A percentile compares a stretch with the other conserved stretches of the same genome.
Evolutionary conservation across 805 yeast species (phyloP).

Genomic region (Hanseniaspora nectarophila): DNA sequence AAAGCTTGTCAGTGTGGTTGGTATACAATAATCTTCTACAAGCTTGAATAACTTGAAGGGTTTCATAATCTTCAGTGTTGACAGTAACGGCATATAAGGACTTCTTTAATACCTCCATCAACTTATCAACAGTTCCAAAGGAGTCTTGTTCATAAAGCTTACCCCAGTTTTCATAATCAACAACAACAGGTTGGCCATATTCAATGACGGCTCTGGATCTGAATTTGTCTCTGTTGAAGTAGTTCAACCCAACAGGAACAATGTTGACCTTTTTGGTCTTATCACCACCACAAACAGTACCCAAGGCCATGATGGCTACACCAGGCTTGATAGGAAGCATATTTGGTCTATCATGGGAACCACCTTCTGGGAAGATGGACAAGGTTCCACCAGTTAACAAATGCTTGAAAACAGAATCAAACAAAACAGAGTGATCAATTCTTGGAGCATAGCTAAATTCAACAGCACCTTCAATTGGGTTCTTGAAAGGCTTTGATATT

Average conservation of each 20-base stretch:
- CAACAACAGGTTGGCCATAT: slow-evolving; percentile 77
- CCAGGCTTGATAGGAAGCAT: slow-evolving; percentile 90
- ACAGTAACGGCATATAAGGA: slow-evolving; percentile 79
- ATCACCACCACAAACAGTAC: slow-evolving; percentile 63
- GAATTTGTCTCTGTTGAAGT: slow-evolving; percentile 90
- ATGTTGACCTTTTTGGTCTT: slow-evolving; percentile 69
- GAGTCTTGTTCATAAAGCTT: slow-evolving; percentile 54
- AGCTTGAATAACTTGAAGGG: slow-evolving; percentile 78
- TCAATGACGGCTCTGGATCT: slow-evolving; percentile 91
- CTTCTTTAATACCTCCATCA: slow-evolving; percentile 57
- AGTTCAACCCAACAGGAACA: slow-evolving; percentile 96
- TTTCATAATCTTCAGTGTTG: slow-evolving; percentile 78
- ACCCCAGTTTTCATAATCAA: slow-evolving; percentile 47
- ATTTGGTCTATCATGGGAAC: slow-evolving; percentile 91
- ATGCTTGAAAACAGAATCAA: slow-evolving; percentile 73
- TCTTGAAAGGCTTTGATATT: slow-evolving; percentile 46
- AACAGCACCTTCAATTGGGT: slow-evolving; percentile 56
- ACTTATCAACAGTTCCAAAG: slow-evolving; percentile 59
- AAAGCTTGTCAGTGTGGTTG: slow-evolving; percentile 57
- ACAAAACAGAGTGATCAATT: slow-evolving; percentile 77
- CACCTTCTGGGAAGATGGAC: slow-evolving; percentile 97
- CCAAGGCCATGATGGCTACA: slow-evolving; percentile 94
- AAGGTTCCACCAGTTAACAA: slow-evolving; percentile 67
- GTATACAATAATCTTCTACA: slow-evolving; percentile 54
- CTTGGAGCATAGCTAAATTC: slow-evolving; percentile 63